These are phyloP conservation scores for Cryomyces antarcticus DNA, from an alignment of 495 filamentous ascomycete species.

Conservation along the genomic window DNA sequence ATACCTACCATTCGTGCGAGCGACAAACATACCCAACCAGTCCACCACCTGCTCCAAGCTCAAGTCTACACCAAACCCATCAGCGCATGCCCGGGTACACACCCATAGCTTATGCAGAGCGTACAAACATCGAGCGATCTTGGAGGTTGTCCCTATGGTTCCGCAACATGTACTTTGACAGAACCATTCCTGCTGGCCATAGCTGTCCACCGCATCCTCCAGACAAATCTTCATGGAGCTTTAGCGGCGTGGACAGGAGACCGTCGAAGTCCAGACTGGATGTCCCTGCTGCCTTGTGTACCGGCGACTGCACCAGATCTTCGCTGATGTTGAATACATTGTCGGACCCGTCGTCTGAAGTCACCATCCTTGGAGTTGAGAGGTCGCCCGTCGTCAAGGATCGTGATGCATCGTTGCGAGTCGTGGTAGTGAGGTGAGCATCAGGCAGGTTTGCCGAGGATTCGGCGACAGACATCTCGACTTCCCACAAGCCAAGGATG, in stretches of 20 bases:
- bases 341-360: background rate
- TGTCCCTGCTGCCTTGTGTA: slow-evolving; percentile 40
- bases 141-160: slow-evolving; percentile 38
- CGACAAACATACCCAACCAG: slow-evolving; percentile 39
- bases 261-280: slow-evolving; percentile 51
- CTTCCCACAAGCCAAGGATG: no score
- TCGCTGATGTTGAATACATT: slow-evolving; percentile 34
- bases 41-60: slow-evolving; percentile 82
- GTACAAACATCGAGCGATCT: slow-evolving; percentile 53
- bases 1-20: no score
- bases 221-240: slow-evolving; percentile 63
- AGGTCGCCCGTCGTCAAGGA: background rate
- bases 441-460: no score
- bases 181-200: slow-evolving; percentile 83
- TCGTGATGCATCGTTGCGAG: no score
- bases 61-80: slow-evolving; percentile 37
- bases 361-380: background rate
- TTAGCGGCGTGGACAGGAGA: slow-evolving; percentile 44
- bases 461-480: no score
- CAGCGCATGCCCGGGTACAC: background rate
- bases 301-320: slow-evolving; percentile 43
- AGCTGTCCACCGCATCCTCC: slow-evolving; percentile 81
- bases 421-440: no score
- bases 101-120: background rate
- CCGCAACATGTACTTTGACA: slow-evolving; percentile 65